Evolutionary conservation across 2,329 filamentous ascomycete genomes (phyloP).

Genomic region (Aspergillus puulaauensis): DNA sequence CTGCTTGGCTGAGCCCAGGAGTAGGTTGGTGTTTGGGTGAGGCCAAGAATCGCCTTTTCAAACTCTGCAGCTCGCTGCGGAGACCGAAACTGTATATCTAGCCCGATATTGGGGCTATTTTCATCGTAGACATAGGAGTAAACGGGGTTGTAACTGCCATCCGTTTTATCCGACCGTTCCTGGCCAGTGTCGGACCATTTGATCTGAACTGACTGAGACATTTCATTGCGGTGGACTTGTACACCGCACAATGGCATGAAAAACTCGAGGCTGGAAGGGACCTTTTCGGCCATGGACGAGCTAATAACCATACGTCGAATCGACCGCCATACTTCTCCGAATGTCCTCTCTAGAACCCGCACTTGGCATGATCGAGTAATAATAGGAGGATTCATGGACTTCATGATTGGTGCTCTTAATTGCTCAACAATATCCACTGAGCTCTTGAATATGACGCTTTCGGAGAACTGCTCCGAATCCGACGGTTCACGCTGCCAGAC

Average conservation of each 20-base stretch:
- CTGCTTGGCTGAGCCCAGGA: slow-evolving; percentile 24
- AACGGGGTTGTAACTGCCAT: slow-evolving; percentile 30
- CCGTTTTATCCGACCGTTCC: slow-evolving; percentile 25
- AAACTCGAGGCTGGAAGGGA: slow-evolving; percentile 26
- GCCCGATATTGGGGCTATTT: slow-evolving; percentile 29
- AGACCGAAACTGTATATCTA: slow-evolving; percentile 25
- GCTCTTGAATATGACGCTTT: slow-evolving; percentile 28
- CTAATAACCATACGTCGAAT: slow-evolving; percentile 32
- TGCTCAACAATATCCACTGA: slow-evolving; percentile 31
- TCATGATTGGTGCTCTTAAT: slow-evolving; percentile 30
- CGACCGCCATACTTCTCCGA: slow-evolving; percentile 29
- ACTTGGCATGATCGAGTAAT: slow-evolving; percentile 29
- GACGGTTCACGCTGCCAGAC: slow-evolving; percentile 31
- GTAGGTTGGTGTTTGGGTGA: slow-evolving; percentile 23
- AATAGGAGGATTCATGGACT: slow-evolving; percentile 25
- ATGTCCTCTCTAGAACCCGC: slow-evolving; percentile 31
- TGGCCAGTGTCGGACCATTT: slow-evolving; percentile 35
- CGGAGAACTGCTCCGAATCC: slow-evolving; percentile 27
- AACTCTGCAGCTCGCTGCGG: slow-evolving; percentile 25
- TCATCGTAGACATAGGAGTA: slow-evolving; percentile 32
- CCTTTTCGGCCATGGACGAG: slow-evolving; percentile 27
- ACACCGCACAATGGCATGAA: slow-evolving; percentile 32
- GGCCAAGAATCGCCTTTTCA: slow-evolving; percentile 25
- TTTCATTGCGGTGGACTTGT: slow-evolving; percentile 24
- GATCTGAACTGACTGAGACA: slow-evolving; percentile 23